A percentile compares a stretch with the other conserved stretches of the same genome.
phyloP scores from a whole-genome alignment of 1,284 basidiomycete genomes.

The Porodaedalea pini region DNA sequence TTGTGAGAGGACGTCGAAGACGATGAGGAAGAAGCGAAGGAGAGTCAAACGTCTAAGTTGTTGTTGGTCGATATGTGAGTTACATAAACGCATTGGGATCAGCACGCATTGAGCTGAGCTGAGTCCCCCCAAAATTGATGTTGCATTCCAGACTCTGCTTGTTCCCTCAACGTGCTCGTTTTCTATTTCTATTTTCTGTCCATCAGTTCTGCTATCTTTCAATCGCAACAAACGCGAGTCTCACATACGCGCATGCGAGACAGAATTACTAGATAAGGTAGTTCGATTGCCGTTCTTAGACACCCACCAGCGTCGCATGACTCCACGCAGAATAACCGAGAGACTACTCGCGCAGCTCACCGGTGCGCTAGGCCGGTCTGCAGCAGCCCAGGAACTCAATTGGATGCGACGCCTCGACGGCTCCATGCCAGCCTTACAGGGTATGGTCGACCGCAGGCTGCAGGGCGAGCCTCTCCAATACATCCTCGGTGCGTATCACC shows the following conservation, averaged over 20 bases:
- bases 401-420: conserved; percentile 54
- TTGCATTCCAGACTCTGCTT: neutral
- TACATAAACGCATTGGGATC: conserved; percentile 2
- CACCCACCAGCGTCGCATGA: neutral
- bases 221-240: too few species aligned
- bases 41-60: neutral
- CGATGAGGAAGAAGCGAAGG: neutral
- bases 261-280: neutral
- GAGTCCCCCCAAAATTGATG: too few species aligned
- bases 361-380: conserved; percentile 38
- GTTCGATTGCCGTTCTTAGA: neutral
- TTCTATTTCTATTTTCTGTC: neutral
- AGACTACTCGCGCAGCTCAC: conserved; percentile 34
- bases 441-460: conserved; percentile 54
- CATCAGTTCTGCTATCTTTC: neutral
- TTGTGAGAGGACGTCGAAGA: neutral
- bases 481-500: conserved; percentile 61
- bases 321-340: neutral
- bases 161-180: neutral
- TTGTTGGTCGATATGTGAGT: neutral
- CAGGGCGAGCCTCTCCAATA: conserved; percentile 85
- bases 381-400: conserved; percentile 51
- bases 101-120: too few species aligned
- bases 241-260: neutral
- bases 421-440: conserved; percentile 30